These are phyloP conservation scores for Tulasnella sp. DNA, from an alignment of 768 basidiomycete species.

Conservation along the genomic window DNA sequence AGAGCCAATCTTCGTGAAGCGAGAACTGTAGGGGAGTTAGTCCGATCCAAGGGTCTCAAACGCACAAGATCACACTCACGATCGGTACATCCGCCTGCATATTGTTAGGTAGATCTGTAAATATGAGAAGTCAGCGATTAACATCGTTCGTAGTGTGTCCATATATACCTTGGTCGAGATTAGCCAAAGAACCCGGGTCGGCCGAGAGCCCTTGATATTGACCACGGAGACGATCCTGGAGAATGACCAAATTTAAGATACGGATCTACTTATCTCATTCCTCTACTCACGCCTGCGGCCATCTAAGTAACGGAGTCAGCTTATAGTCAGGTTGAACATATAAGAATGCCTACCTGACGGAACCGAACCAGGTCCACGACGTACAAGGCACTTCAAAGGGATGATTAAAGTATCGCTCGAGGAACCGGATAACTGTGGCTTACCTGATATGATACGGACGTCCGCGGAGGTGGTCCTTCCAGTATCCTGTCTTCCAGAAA, in stretches of 20 bases:
- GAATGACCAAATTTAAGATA: slow-evolving; percentile 2
- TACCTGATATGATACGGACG: slow-evolving; percentile 93
- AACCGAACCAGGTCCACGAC: slow-evolving; percentile 93
- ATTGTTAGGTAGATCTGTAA: slow-evolving; percentile 86
- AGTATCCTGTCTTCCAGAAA: slow-evolving; percentile 98
- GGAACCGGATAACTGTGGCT: slow-evolving; percentile 20
- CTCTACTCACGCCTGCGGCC: slow-evolving; percentile 47
- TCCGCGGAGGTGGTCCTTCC: slow-evolving; percentile 80
- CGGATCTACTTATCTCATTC: neutral
- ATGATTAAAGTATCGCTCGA: neutral
- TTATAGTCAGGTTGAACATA: slow-evolving; percentile 25
- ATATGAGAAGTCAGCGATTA: neutral
- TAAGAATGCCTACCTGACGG: slow-evolving; percentile 61
- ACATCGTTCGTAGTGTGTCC: neutral
- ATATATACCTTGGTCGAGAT: slow-evolving; percentile 77
- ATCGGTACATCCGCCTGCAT: slow-evolving; percentile 89
- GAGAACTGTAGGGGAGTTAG: slow-evolving; percentile 51
- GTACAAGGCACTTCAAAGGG: slow-evolving; percentile 67
- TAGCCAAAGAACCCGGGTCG: slow-evolving; percentile 89
- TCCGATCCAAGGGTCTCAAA: too few relatives aligned
- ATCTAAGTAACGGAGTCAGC: slow-evolving; percentile 31
- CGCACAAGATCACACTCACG: slow-evolving; percentile 41
- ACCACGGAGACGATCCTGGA: slow-evolving; percentile 75
- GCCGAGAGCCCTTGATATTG: slow-evolving; percentile 91
- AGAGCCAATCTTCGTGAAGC: slow-evolving; percentile 88